Base-by-base conservation (phyloP, 441 rosid species). In the Kokia cookei region DNA sequence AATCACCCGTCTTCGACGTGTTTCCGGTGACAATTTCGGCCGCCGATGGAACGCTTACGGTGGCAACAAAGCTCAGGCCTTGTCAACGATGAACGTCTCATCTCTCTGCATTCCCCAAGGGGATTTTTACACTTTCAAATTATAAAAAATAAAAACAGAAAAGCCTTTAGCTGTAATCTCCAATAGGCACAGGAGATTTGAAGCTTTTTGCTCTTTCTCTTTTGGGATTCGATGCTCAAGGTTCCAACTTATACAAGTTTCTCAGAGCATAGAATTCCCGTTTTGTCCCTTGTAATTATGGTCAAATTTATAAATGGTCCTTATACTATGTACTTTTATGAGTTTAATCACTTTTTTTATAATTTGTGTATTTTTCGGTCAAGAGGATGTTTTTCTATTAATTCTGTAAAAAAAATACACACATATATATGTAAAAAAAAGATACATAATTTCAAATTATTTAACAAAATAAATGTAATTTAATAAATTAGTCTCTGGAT, bases 1-100 rank as follows among this genome's bases (percentile, higher is more conserved):
- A 40, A 85, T 92, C 96, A 94, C 92, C 98, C 98, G 93, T 94
- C 98, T 73, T 92, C 98, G 70, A 94, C 96, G 93, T 92, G 93
- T 80, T 94, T 92, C 71, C 97, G 94, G 91, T 94, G 97, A 86
- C 96, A 89, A 71, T 83, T 90, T 55, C 97, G 66, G 94, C 94
- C 96, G 93, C 90, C 92, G 73, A 88, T 79, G 40, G 87, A 85
- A 60, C 87, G 72, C 78, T 87, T 81, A 78, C 83, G 78, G 59
- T 90, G 86, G 59, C 81, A 77, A 51, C 78, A 82, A 17, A 83
- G 78, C 81, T 91, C 91, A 93, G 88, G 82, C 76, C 58, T 79
- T 17, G 83, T 73, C 74, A 79, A 27, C 86, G 85, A 84, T 29
- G 75, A 69, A 72, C 81, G 84, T 65, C 82, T 86, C 98, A 94